Percentiles rank a stretch among this genome's conserved stretches.
These are phyloP conservation scores for Lentinula lateritia DNA, from an alignment of 768 basidiomycete genomes.

Conservation along the genomic window DNA sequence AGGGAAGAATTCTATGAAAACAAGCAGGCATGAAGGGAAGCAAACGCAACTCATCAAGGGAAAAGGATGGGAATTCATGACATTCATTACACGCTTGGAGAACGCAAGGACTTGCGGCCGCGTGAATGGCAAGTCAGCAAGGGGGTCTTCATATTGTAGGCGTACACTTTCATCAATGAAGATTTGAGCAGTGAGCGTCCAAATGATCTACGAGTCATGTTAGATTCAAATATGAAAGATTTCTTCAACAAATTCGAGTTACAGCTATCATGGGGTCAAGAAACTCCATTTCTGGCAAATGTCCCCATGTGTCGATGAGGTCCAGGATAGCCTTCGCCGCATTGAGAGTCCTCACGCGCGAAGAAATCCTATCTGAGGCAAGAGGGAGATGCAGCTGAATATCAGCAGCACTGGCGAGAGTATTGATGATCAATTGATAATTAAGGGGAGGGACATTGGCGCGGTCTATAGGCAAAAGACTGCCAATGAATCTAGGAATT, in stretches of 20 bases:
- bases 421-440: slow-evolving; percentile 23
- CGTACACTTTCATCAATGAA: not conserved
- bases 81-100: not conserved
- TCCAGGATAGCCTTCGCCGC: slow-evolving; percentile 10
- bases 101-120: not conserved
- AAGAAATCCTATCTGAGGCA: slow-evolving; percentile 6
- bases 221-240: not conserved
- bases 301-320: slow-evolving; percentile 5
- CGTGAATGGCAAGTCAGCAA: not conserved
- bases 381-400: slow-evolving; percentile 23
- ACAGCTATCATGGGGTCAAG: slow-evolving; percentile 15
- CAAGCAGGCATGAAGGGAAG: not conserved
- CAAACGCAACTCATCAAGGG: slow-evolving; percentile 2
- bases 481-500: slow-evolving; percentile 19
- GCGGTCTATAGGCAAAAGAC: slow-evolving; percentile 14
- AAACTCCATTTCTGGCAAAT: slow-evolving; percentile 6
- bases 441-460: slow-evolving; percentile 12
- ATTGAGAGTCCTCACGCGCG: slow-evolving; percentile 8
- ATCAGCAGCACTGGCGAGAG: slow-evolving; percentile 26
- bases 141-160: not conserved
- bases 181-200: not conserved
- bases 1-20: too few species aligned
- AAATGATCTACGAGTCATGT: not conserved
- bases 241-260: not conserved
- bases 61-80: not conserved